phyloP scores from a whole-genome alignment of 441 rosid species.

The Pelargonium citronellum region DNA sequence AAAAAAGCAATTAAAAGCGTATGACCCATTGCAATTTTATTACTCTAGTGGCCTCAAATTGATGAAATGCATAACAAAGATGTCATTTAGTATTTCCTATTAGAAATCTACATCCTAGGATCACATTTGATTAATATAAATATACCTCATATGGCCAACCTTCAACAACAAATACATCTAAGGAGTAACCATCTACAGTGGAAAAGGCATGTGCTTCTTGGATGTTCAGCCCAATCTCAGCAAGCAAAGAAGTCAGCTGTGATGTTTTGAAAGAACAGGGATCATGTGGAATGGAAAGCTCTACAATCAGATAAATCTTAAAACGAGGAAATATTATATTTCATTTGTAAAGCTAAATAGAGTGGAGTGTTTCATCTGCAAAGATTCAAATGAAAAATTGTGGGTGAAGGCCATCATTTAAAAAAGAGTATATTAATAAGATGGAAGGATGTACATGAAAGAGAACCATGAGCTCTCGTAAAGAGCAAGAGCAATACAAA shows the following conservation, averaged over 20 bases:
- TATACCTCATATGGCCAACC: conserved; percentile 74
- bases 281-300: conserved; percentile 20
- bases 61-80: neutral
- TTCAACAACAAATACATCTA: conserved; percentile 73
- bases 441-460: neutral
- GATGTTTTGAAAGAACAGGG: no score
- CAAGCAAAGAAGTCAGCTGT: conserved; percentile 57
- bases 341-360: neutral
- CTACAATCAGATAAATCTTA: neutral
- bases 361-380: neutral
- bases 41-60: neutral
- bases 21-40: neutral
- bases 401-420: neutral
- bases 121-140: neutral
- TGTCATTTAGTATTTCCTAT: neutral
- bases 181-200: conserved; percentile 58
- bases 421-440: neutral
- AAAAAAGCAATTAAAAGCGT: no score
- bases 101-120: neutral
- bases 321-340: no score
- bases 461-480: neutral
- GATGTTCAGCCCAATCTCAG: conserved; percentile 68
- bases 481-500: neutral
- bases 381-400: neutral
- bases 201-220: conserved; percentile 77